A percentile compares a stretch with the other conserved stretches of the same genome.
phyloP scores from a whole-genome alignment of 345 rosid species.

The Iberis pinnata region DNA sequence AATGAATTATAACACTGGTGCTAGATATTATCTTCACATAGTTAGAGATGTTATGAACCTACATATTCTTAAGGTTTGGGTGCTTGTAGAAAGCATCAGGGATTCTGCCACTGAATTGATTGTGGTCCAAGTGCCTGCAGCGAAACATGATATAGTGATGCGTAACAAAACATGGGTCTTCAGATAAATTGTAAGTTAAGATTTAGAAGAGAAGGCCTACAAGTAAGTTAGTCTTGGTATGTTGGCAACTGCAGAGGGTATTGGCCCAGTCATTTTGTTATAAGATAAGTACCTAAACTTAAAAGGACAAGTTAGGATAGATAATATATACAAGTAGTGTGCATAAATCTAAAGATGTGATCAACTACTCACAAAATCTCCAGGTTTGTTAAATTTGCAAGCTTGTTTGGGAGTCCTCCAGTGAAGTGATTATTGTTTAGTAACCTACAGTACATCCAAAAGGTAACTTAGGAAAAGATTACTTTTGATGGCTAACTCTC shows the following conservation, averaged over 20 bases:
- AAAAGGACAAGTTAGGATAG: background rate
- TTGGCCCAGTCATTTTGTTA: slow-evolving; percentile 59
- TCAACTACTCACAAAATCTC: slow-evolving; percentile 58
- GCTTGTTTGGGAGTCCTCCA: slow-evolving; percentile 61
- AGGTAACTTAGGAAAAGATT: too few relatives aligned
- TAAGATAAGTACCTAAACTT: slow-evolving; percentile 48
- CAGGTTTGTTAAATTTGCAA: slow-evolving; percentile 57
- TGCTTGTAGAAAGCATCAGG: slow-evolving; percentile 63
- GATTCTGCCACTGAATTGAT: slow-evolving; percentile 63
- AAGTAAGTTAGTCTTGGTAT: slow-evolving; percentile 49
- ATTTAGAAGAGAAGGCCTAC: slow-evolving; percentile 39
- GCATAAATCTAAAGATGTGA: background rate
- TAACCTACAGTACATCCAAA: slow-evolving; percentile 47
- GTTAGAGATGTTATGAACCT: slow-evolving; percentile 27
- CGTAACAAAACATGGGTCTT: background rate
- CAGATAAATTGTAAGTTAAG: background rate
- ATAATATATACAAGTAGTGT: background rate
- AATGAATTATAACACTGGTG: too few relatives aligned
- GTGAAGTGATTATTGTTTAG: slow-evolving; percentile 72
- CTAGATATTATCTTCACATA: too few relatives aligned
- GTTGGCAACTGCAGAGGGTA: too few relatives aligned
- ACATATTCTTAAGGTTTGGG: slow-evolving; percentile 66
- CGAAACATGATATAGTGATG: background rate
- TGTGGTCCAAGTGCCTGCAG: slow-evolving; percentile 74
- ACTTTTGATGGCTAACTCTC: too few relatives aligned